Evolutionary conservation across 208 protist genomes (phyloP), one percentile per base, ranked within the genome.

Genomic region (Acanthamoeba lenticulata): DNA sequence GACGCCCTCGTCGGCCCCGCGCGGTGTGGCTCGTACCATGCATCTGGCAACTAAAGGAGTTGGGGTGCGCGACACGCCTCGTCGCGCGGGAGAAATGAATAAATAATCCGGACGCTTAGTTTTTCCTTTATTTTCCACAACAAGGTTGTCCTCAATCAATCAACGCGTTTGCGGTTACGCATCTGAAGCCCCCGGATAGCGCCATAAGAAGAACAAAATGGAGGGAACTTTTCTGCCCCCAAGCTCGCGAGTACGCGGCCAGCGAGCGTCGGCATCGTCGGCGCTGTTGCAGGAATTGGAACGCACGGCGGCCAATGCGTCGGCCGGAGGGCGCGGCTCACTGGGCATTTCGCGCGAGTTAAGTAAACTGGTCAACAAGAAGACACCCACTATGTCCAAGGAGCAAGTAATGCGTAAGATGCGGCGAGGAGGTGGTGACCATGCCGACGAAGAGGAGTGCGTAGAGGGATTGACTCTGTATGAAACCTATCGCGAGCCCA

Each of bases 391-490:
- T 9, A 74, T 74, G 65, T 32, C 65, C 24, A 74, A 74, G 65
- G 65, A 74, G 65, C 65, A 74, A 36, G 65, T 74, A 11, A 21
- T 74, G 32, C 65, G 65, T 29, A 34, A 40, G 7, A 29, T 74
- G 36, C 15, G 65, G n/a, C 65, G 38, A 29, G 65, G 65, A 6
- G 65, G 13, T 9, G 65, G n/a, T 4, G 65, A 74, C 4, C n/a
- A 74, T 6, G 65, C 29, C 5, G 65, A 74, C 15, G 65, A 74
- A 19, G 65, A 74, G 32, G 65, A 74, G n/a, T 34, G n/a, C n/a
- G 19, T 74, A 34, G 65, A 74, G 0, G 85, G 85, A 34, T 29
- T 91, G n/a, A 91, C 85, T 9, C 85, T 91, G 19, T 91, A 91
- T 29, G 55, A 91, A 7, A 38, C 42, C 21, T 47, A 91, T 44